Evolutionary conservation across 1,284 basidiomycete genomes (phyloP), one percentile per base, ranked within the genome.

Genomic region (Sporisorium iseilematis-ciliati): DNA sequence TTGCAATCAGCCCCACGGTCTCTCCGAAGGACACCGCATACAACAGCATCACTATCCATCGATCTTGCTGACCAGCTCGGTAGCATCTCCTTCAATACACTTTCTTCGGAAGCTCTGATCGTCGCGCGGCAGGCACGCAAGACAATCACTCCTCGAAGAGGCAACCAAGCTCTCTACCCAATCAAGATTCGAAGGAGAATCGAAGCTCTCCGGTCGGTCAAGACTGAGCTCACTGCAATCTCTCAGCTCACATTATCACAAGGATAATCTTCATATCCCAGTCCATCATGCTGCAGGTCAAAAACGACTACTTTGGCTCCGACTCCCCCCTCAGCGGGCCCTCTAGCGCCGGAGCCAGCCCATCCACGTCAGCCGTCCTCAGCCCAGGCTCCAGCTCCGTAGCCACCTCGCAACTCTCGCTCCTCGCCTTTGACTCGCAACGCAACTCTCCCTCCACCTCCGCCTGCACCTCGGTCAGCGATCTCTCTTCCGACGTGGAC

Each of bases 401-500:
- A 11, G 56, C 61, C 11, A 48, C 68, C 1, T 75, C 73, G 46
- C 66, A 71, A 48, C 67, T 70, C 33, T 75, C 73, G 1, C 40
- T 71, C 25, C 57, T 65, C 12, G 61, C 54, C 1, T 49, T 71
- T 23, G 51, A 64, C 11, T 75, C 72, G 29, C 35, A 62, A 40
- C 18, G 51, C 14, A 63, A 65, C 49, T 75, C 73, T 25, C 68
- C 73, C 7, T 64, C 68, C 1, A 65, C 73, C 4, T 71, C 68
- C 3, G 68, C 73, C 10, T 75, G 73, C 25, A 75, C 68, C 10
- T 75, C 73, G 11, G 59, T 75, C 57, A 75, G 68, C 55, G 73
- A 75, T 26, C 64, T 65, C 29, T 66, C 63, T 10, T 67, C 68
- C 20, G 61, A 71, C 2, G 63, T 33, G 0, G 66, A 65, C 46